These are phyloP conservation scores for Penicillium alfredii DNA, from an alignment of 495 filamentous ascomycete species.

Conservation along the genomic window DNA sequence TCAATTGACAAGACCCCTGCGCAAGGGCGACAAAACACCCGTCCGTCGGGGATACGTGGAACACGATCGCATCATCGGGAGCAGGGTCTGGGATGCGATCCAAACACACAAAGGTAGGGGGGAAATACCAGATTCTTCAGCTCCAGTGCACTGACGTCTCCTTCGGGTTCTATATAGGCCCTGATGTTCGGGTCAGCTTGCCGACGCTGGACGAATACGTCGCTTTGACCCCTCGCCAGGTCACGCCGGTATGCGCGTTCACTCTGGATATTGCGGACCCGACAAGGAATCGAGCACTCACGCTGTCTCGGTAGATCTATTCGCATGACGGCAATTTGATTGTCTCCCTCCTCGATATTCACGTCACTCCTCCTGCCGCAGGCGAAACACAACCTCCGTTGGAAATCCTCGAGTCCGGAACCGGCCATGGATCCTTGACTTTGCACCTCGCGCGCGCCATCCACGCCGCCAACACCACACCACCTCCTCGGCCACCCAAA, in stretches of 20 bases:
- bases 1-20: constrained; percentile 47
- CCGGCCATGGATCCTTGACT: constrained; percentile 71
- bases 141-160: not conserved
- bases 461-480: constrained; percentile 60
- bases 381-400: constrained; percentile 28
- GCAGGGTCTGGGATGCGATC: constrained; percentile 48
- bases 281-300: constrained; percentile 12
- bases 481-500: constrained; percentile 26
- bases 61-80: constrained; percentile 61
- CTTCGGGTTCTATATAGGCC: constrained; percentile 22
- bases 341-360: constrained; percentile 66
- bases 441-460: constrained; percentile 68
- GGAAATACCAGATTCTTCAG: constrained; percentile 1
- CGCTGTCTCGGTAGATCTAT: constrained; percentile 54
- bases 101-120: constrained; percentile 40
- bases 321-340: constrained; percentile 65
- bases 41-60: constrained; percentile 45
- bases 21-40: constrained; percentile 36
- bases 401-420: constrained; percentile 77
- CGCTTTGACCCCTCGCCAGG: constrained; percentile 52
- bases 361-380: constrained; percentile 41
- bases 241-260: constrained; percentile 58
- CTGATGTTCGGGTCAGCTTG: constrained; percentile 48
- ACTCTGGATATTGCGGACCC: not conserved
- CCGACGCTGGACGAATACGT: constrained; percentile 71